Evolutionary conservation across 2,329 filamentous ascomycete species (phyloP).

Genomic region (Colletotrichum chrysophilum): DNA sequence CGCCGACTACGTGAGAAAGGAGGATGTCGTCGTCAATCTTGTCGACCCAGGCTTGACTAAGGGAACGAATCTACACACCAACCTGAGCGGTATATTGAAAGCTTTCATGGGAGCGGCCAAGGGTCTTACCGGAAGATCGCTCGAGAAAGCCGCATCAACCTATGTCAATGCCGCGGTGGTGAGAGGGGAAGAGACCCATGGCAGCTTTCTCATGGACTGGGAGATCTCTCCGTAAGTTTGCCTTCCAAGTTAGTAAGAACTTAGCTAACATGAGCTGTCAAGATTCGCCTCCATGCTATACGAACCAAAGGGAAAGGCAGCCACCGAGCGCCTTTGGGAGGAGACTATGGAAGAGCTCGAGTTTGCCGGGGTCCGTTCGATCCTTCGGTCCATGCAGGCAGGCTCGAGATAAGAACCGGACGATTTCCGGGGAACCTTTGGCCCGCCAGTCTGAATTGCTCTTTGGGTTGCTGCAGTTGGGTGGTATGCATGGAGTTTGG

Average conservation of each 20-base stretch:
- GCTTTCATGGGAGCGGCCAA: slow-evolving; percentile 13
- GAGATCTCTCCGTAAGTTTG: slow-evolving; percentile 46
- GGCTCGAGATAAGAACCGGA: neutral
- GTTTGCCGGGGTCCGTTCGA: slow-evolving; percentile 23
- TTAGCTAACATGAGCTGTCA: slow-evolving; percentile 29
- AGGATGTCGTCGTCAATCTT: slow-evolving; percentile 50
- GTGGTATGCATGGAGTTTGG: neutral
- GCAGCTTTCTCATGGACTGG: slow-evolving; percentile 52
- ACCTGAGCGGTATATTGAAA: slow-evolving; percentile 9
- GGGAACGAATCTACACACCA: slow-evolving; percentile 45
- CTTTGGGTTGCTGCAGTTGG: neutral
- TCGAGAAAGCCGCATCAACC: slow-evolving; percentile 44
- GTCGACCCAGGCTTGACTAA: slow-evolving; percentile 49
- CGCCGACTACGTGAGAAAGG: slow-evolving; percentile 36
- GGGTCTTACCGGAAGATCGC: slow-evolving; percentile 29
- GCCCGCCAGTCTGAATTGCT: neutral
- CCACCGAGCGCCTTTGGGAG: slow-evolving; percentile 16
- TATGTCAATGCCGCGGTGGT: slow-evolving; percentile 49
- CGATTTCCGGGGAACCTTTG: neutral
- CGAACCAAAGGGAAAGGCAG: slow-evolving; percentile 7
- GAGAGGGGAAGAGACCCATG: slow-evolving; percentile 53
- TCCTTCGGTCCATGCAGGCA: neutral
- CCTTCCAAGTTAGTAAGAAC: neutral
- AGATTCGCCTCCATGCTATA: slow-evolving; percentile 16
- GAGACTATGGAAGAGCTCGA: slow-evolving; percentile 24